phyloP scores from a whole-genome alignment of 768 basidiomycete species.

The Lyophyllum shimeji region DNA sequence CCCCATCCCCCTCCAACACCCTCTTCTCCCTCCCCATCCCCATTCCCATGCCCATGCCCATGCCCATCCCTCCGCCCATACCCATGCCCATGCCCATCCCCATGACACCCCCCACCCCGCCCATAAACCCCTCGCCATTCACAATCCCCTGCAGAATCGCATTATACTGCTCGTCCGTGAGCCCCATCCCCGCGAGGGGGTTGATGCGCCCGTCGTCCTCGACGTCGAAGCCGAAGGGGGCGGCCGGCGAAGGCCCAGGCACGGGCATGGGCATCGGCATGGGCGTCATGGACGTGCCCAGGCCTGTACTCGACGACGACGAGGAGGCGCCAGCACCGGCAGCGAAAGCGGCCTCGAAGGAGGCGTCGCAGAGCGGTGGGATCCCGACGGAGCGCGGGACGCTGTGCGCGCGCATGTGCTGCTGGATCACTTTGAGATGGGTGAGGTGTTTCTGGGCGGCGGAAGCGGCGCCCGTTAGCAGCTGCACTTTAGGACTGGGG shows the following conservation, averaged over 20 bases:
- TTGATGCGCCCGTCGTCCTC: conserved; percentile 66
- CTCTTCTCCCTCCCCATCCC: conserved; percentile 24
- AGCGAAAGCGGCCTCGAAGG: conserved; percentile 56
- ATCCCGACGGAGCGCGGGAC: conserved; percentile 68
- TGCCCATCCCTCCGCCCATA: no score
- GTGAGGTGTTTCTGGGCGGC: conserved; percentile 36
- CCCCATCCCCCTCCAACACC: conserved; percentile 17
- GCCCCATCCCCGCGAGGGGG: conserved; percentile 84
- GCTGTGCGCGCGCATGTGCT: conserved; percentile 50
- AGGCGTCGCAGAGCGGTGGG: conserved; percentile 55
- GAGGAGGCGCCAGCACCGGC: conserved; percentile 11
- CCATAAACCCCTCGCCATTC: conserved; percentile 58
- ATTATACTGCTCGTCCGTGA: conserved; percentile 87
- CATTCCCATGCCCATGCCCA: conserved; percentile 7
- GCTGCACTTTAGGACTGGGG: no score
- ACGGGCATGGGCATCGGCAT: neutral
- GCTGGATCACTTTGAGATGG: conserved; percentile 84
- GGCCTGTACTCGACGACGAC: no score
- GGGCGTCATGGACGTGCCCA: no score
- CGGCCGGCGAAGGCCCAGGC: conserved; percentile 2
- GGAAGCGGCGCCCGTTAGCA: neutral
- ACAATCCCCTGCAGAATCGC: conserved; percentile 75
- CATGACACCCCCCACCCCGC: conserved; percentile 24
- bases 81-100: no score
- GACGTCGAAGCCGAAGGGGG: conserved; percentile 23